These are phyloP conservation scores for Pezicula neosporulosa DNA, from an alignment of 2,329 filamentous ascomycete genomes.

Conservation along the genomic window DNA sequence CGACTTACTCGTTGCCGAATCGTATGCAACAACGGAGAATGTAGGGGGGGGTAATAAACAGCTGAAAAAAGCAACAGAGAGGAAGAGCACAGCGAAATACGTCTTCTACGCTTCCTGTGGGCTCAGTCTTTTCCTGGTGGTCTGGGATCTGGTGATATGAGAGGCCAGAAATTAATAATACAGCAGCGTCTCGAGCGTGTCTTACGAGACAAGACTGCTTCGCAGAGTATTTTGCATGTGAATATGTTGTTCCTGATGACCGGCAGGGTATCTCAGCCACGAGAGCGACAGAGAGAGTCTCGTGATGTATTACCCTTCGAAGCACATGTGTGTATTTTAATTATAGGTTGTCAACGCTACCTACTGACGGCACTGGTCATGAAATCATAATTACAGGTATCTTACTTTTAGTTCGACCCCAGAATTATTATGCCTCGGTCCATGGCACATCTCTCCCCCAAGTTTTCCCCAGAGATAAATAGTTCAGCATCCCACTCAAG, in stretches of 20 bases:
- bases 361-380: not conserved
- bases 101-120: constrained; percentile 80
- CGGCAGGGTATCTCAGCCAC: not conserved
- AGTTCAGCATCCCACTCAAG: too few relatives aligned
- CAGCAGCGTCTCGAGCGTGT: too few relatives aligned
- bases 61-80: constrained; percentile 75
- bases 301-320: not conserved
- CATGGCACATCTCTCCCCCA: not conserved
- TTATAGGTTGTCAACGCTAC: too few relatives aligned
- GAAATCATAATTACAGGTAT: not conserved
- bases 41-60: constrained; percentile 87
- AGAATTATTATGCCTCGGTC: not conserved
- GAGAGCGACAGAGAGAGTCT: too few relatives aligned
- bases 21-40: constrained; percentile 77
- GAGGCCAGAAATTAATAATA: not conserved
- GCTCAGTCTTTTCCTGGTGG: constrained; percentile 68
- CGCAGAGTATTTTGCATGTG: not conserved
- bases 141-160: constrained; percentile 71
- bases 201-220: not conserved
- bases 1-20: constrained; percentile 82
- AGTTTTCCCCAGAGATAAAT: too few relatives aligned
- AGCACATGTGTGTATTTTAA: not conserved
- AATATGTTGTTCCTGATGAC: not conserved
- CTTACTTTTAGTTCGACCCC: too few relatives aligned
- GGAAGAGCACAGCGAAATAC: constrained; percentile 68